These are phyloP conservation scores for Pleurotus pulmonarius DNA, from an alignment of 768 basidiomycete genomes.

Conservation along the genomic window DNA sequence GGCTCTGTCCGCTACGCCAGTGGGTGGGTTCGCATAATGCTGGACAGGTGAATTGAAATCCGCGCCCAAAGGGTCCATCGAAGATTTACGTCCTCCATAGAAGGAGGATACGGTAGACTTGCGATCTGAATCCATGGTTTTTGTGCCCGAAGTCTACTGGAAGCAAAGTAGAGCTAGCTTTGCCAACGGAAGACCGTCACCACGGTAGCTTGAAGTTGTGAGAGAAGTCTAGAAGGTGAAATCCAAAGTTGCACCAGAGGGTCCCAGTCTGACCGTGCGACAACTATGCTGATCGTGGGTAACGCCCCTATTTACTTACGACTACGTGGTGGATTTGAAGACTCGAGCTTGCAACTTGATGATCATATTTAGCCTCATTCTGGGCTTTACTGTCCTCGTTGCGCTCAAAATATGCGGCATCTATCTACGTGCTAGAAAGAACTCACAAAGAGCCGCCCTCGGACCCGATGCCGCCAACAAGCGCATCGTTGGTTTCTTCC, in stretches of 20 bases:
- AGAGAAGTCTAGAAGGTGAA: neutral
- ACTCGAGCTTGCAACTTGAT: neutral
- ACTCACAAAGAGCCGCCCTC: neutral
- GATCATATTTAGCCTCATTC: neutral
- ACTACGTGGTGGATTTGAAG: neutral
- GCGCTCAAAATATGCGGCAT: neutral
- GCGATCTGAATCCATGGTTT: conserved; percentile 71
- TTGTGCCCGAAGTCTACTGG: neutral
- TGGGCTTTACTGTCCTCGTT: neutral
- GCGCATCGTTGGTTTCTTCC: conserved; percentile 70
- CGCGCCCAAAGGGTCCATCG: conserved; percentile 59
- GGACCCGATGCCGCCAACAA: neutral
- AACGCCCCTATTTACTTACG: neutral
- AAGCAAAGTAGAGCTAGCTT: neutral
- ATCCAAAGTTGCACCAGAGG: too few species aligned
- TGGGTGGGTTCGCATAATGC: conserved; percentile 14
- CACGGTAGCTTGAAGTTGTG: neutral
- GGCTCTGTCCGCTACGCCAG: conserved; percentile 24
- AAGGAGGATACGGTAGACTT: conserved; percentile 80
- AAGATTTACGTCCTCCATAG: conserved; percentile 60
- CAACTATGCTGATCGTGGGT: neutral
- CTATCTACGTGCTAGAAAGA: neutral
- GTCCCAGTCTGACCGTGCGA: neutral
- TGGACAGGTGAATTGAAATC: conserved; percentile 38
- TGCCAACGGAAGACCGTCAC: neutral